These are phyloP conservation scores for Cladobotryum mycophilum DNA, from an alignment of 2,329 filamentous ascomycete species.

Conservation along the genomic window DNA sequence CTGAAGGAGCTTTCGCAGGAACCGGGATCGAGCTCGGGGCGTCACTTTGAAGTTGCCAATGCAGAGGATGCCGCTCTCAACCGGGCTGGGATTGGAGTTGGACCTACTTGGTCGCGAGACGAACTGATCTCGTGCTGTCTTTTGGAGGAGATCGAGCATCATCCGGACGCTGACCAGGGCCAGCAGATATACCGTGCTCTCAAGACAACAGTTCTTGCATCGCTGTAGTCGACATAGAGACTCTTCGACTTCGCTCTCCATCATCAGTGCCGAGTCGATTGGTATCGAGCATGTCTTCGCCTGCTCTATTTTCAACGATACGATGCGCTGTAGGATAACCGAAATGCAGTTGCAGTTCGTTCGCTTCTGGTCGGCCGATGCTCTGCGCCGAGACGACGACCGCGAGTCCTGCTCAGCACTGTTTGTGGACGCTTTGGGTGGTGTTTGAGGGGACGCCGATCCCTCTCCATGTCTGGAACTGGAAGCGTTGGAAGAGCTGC, in stretches of 20 bases:
- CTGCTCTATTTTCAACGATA: conserved; percentile 1
- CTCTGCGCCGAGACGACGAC: background rate
- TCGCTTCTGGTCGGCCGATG: no score
- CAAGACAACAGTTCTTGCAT: background rate
- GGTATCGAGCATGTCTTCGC: background rate
- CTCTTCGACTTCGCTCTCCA: conserved; percentile 5
- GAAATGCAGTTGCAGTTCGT: background rate
- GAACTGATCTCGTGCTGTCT: conserved; percentile 6
- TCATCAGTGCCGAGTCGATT: conserved; percentile 6
- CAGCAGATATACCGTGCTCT: background rate
- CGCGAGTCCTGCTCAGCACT: background rate
- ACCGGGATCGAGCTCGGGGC: background rate
- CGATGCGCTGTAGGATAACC: background rate
- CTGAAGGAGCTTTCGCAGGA: conserved; percentile 4
- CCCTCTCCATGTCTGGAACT: background rate
- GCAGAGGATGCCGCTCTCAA: background rate
- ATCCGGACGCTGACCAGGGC: conserved; percentile 3
- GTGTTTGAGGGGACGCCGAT: background rate
- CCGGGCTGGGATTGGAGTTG: background rate
- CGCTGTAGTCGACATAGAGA: background rate
- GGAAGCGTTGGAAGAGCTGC: background rate
- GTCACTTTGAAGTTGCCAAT: conserved; percentile 1
- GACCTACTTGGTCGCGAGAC: background rate
- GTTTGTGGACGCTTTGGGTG: background rate
- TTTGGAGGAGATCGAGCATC: conserved; percentile 9